Conservation (phyloP, 2,329 filamentous ascomycete species). For the Sarocladium kiliense region DNA sequence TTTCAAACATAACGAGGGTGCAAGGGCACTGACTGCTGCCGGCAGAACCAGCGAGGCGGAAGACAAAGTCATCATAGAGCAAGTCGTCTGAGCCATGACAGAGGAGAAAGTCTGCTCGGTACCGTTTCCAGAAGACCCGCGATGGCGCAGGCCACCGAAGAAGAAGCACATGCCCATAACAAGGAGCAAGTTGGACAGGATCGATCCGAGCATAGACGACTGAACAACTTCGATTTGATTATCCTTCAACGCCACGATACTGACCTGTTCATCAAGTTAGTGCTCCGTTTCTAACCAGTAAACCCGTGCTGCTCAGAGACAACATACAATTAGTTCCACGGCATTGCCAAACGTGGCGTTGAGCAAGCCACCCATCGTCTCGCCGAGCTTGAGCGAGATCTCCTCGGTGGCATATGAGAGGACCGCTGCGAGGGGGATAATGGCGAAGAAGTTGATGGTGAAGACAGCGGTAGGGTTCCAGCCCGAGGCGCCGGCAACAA, state of each 20-base stretch:
- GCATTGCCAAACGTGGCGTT: slow-evolving; percentile 79
- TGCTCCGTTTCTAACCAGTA: slow-evolving; percentile 11
- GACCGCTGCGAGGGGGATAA: slow-evolving; percentile 69
- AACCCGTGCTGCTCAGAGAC: not conserved
- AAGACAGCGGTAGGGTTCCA: slow-evolving; percentile 68
- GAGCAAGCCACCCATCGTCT: slow-evolving; percentile 67
- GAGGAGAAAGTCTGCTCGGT: slow-evolving; percentile 68
- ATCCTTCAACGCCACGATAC: slow-evolving; percentile 81
- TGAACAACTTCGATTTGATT: slow-evolving; percentile 95
- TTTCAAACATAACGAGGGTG: not conserved
- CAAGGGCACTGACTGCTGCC: slow-evolving; percentile 49
- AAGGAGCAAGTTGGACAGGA: slow-evolving; percentile 88
- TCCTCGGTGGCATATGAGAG: slow-evolving; percentile 76
- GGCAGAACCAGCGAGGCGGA: slow-evolving; percentile 76
- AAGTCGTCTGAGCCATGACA: slow-evolving; percentile 72
- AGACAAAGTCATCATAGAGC: slow-evolving; percentile 69
- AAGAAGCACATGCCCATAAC: slow-evolving; percentile 80
- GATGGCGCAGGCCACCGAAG: slow-evolving; percentile 64
- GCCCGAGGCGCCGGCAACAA: slow-evolving; percentile 55
- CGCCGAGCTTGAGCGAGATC: slow-evolving; percentile 65
- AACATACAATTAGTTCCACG: slow-evolving; percentile 68
- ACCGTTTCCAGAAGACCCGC: slow-evolving; percentile 49
- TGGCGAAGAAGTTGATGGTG: slow-evolving; percentile 74
- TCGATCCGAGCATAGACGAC: slow-evolving; percentile 93
- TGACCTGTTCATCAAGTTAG: slow-evolving; percentile 54